Conservation (phyloP, 768 basidiomycete genomes). For the Boletus tylopilopsis region DNA sequence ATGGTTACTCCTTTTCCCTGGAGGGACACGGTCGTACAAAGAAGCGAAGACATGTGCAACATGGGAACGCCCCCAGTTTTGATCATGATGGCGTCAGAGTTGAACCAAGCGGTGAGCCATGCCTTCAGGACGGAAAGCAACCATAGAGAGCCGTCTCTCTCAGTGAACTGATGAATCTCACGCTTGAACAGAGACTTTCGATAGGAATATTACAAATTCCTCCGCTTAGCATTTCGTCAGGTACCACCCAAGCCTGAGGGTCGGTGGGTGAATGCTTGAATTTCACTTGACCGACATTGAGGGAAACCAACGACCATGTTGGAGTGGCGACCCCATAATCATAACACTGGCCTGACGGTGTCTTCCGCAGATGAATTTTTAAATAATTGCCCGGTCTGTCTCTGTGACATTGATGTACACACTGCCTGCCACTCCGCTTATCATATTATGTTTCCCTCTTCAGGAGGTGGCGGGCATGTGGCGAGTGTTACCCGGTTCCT, state of each 20-base stretch:
- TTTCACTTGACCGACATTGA: too few species aligned
- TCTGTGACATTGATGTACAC: too few species aligned
- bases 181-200: neutral
- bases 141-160: constrained; percentile 4
- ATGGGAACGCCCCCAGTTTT: neutral
- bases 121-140: neutral
- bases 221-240: neutral
- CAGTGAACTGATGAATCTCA: neutral
- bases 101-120: neutral
- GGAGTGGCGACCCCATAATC: neutral
- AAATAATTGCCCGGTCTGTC: too few species aligned
- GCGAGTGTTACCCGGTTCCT: neutral
- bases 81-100: too few species aligned
- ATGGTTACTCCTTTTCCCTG: neutral
- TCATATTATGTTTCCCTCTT: neutral
- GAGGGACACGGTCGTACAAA: neutral
- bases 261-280: too few species aligned
- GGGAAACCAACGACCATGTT: neutral
- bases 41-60: neutral
- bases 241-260: too few species aligned
- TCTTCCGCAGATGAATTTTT: too few species aligned
- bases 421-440: too few species aligned
- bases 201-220: too few species aligned
- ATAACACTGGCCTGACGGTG: neutral
- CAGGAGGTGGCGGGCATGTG: neutral